Percentiles rank a stretch among this genome's conserved stretches.
Evolutionary conservation across 306 rosid species (phyloP).

Genomic region (Ormosia emarginata): DNA sequence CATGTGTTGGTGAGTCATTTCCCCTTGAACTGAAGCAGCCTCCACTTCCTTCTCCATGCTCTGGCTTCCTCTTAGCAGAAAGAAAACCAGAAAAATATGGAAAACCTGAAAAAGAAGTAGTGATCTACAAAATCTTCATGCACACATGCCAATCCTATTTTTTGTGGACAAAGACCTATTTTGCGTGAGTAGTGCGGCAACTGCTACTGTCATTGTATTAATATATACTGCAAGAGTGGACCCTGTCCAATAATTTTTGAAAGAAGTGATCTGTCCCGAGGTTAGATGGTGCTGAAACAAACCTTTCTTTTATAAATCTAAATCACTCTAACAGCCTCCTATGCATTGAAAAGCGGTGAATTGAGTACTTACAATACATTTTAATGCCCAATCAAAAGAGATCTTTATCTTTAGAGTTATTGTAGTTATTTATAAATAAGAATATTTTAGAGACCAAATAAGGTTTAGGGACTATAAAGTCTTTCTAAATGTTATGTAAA

Average conservation of each 20-base stretch:
- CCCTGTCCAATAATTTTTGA: background rate
- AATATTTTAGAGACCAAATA: too few relatives aligned
- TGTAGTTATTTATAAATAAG: too few relatives aligned
- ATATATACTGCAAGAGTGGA: background rate
- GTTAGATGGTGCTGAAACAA: too few relatives aligned
- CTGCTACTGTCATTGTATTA: background rate
- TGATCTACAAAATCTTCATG: conserved; percentile 13
- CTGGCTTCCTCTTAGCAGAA: background rate
- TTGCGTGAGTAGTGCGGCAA: background rate
- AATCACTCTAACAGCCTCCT: too few relatives aligned
- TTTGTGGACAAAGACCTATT: background rate
- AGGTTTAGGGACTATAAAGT: too few relatives aligned
- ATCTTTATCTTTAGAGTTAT: too few relatives aligned
- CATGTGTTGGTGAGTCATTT: background rate
- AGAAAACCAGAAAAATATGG: conserved; percentile 3
- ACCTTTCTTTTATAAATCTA: too few relatives aligned
- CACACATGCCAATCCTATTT: background rate
- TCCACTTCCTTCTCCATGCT: conserved; percentile 25
- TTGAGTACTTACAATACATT: too few relatives aligned
- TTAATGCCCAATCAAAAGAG: too few relatives aligned
- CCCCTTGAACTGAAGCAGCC: conserved; percentile 14
- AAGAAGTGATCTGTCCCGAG: background rate
- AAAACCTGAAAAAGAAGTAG: background rate
- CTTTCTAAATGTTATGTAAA: too few relatives aligned
- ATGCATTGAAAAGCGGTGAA: too few relatives aligned